Conservation (phyloP, 2,329 filamentous ascomycete species). For the Knufia petricola region DNA sequence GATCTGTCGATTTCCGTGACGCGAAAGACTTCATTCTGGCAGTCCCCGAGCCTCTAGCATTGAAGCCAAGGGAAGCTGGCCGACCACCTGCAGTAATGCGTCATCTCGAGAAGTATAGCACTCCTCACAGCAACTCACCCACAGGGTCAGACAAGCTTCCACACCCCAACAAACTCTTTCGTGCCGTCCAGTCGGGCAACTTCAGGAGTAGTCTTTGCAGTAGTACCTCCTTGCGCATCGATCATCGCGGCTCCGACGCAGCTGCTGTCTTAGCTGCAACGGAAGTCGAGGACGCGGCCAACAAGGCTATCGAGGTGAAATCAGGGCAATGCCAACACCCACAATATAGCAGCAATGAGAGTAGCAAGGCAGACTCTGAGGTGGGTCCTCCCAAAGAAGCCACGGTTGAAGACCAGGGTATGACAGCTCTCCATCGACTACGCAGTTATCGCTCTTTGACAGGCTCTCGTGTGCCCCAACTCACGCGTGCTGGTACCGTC, state of each 20-base stretch:
- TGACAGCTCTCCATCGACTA: conserved; percentile 5
- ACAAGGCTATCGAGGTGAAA: conserved; percentile 3
- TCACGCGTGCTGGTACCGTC: conserved; percentile 10
- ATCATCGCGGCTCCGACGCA: neutral
- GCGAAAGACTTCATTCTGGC: conserved; percentile 19
- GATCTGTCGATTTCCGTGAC: conserved; percentile 6
- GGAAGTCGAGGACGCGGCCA: neutral
- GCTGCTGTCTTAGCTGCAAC: neutral
- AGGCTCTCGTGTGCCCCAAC: neutral
- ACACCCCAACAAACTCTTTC: conserved; percentile 18
- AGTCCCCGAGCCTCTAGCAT: conserved; percentile 17
- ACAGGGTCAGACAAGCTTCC: conserved; percentile 10
- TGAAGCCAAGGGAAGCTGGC: conserved; percentile 19
- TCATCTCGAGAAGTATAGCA: conserved; percentile 17
- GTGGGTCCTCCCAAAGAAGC: neutral
- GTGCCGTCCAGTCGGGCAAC: conserved; percentile 8
- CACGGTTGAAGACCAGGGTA: neutral
- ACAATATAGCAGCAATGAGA: neutral
- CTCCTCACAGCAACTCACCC: conserved; percentile 7
- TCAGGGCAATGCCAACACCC: neutral
- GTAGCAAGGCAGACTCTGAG: neutral
- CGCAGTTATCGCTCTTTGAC: conserved; percentile 8
- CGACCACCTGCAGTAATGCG: conserved; percentile 18
- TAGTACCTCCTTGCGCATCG: conserved; percentile 1
- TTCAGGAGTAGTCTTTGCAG: conserved; percentile 8